phyloP scores from a whole-genome alignment of 148 eudicot species.

The Beta vulgaris region DNA sequence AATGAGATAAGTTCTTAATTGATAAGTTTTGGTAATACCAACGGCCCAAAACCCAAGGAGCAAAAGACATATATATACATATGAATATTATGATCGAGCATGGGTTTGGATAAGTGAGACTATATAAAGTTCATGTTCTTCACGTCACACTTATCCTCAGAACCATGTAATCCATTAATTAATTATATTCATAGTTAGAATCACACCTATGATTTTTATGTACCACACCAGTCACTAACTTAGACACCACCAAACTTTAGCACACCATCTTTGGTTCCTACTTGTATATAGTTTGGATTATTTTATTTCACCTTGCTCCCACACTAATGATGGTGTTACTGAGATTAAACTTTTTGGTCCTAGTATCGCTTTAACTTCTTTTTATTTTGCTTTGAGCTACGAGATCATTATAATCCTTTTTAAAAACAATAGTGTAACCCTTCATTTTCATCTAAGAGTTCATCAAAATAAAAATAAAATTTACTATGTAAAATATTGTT shows the following conservation, averaged over 20 bases:
- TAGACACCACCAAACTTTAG: neutral
- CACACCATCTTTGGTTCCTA: constrained; percentile 27
- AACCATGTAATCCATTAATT: constrained; percentile 16
- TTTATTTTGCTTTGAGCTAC: no score
- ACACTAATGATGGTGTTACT: constrained; percentile 20
- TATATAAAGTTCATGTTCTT: neutral
- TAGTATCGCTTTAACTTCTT: no score
- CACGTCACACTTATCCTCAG: constrained; percentile 33
- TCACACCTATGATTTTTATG: constrained; percentile 7
- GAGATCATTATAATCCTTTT: no score
- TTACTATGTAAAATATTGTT: no score
- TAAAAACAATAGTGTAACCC: no score
- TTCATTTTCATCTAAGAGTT: no score
- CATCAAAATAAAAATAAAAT: no score
- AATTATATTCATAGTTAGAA: no score
- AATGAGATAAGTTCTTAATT: neutral
- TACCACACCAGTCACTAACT: constrained; percentile 9
- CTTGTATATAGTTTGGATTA: neutral
- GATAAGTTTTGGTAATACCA: constrained; percentile 14
- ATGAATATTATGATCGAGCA: neutral
- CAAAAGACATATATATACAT: constrained; percentile 1
- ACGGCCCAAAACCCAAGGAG: constrained; percentile 14
- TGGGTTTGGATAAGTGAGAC: constrained; percentile 25
- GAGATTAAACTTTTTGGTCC: no score
- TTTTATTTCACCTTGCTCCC: constrained; percentile 26